Evolutionary conservation across 2,329 filamentous ascomycete species (phyloP), one percentile per base, ranked within the genome.

Genomic region (Nigrospora oryzae): DNA sequence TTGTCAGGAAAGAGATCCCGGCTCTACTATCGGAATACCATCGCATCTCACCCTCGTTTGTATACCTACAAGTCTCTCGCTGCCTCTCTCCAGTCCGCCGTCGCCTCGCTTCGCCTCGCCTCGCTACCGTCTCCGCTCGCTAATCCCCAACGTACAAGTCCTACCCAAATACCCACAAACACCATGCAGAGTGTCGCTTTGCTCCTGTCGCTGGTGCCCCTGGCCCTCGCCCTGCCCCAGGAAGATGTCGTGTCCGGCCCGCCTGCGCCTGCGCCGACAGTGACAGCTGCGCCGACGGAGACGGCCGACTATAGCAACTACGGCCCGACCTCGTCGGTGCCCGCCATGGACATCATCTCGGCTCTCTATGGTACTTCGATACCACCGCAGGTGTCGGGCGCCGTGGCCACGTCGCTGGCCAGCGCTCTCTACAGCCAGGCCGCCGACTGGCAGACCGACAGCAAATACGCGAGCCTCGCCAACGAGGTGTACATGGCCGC

Each of bases 391-490:
- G 47, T 36, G 19, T 46, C 47, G 15, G 47, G 47, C 23, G 44
- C 47, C 30, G 44, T 40, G 16, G 47, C 44, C 10, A 49, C 47
- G n/a, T 44, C 38, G 34, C 42, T 49, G 10, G 47, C 47, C 30
- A 42, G 38, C 34, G 47, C 44, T 11, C 3, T 49, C 17, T 46
- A 36, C 38, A 45, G 42, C 35, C 44, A 42, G 33, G 44, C 46
- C 34, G 16, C 8, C 15, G 34, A 34, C 2, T 31, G 44, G 7
- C 3, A 16, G 3, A 28, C 33, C 15, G 44, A 49, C 38, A 2
- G 33, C 30, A 42, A n/a, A 16, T 48, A 45, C 40, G 14, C 11
- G 10, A 40, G 42, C 43, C n/a, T 39, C 15, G 46, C 43, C n/a
- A 37, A 36, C 23, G 43, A 32, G 11, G 37, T 41, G 12, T 46